Percentiles rank a stretch among this genome's conserved stretches.
phyloP scores from a whole-genome alignment of 768 basidiomycete species.

The Lactifluus subvellereus region DNA sequence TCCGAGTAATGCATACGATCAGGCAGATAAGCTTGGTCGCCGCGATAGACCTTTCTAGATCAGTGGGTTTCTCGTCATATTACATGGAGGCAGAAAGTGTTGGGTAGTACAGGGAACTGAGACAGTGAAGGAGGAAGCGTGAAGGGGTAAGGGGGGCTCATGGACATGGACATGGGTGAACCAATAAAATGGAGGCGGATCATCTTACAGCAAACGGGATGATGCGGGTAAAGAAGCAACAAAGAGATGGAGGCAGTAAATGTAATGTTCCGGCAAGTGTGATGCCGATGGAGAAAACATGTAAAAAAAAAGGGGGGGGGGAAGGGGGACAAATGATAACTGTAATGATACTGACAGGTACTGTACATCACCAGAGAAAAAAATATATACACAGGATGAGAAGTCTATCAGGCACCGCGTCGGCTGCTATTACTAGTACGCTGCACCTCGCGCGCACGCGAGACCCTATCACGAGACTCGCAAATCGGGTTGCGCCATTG shows the following conservation, averaged over 20 bases:
- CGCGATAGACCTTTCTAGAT: not conserved
- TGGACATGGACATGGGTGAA: not conserved
- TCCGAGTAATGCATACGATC: not conserved
- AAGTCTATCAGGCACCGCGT: constrained; percentile 1
- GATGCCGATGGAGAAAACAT: not conserved
- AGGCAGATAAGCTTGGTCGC: not conserved
- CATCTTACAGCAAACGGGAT: not conserved
- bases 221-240: not conserved
- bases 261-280: not conserved
- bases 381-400: not conserved
- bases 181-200: not conserved
- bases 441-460: constrained; percentile 35
- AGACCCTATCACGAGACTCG: constrained; percentile 65
- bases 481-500: constrained; percentile 58
- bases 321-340: not conserved
- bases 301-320: too few species aligned
- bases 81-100: not conserved
- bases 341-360: not conserved
- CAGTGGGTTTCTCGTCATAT: constrained; percentile 4
- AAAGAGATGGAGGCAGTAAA: not conserved
- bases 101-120: constrained; percentile 4
- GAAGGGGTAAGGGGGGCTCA: not conserved
- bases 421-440: not conserved
- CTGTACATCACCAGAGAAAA: not conserved
- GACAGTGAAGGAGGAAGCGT: not conserved